Percentiles rank a stretch among this genome's conserved stretches.
Evolutionary conservation across 1,284 basidiomycete genomes (phyloP).

Genomic region (Rhizopogon hawkerae): DNA sequence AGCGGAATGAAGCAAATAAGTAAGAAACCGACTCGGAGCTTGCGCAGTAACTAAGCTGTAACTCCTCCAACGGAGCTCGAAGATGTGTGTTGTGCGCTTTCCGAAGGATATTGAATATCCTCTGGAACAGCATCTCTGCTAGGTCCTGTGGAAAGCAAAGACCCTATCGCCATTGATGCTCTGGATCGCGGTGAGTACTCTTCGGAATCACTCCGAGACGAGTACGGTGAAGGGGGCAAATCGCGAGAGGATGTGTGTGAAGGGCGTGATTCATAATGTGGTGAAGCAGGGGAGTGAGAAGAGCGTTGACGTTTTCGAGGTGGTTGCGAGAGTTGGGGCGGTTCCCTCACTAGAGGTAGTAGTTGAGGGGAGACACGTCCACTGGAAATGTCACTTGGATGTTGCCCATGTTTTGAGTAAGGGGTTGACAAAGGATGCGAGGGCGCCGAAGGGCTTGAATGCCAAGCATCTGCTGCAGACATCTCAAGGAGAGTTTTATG

Average conservation of each 20-base stretch:
- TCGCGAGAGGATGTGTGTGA: conserved; percentile 25
- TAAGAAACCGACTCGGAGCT: not conserved
- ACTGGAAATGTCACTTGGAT: conserved; percentile 12
- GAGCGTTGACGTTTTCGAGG: conserved; percentile 41
- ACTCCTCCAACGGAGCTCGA: not conserved
- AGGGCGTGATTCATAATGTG: conserved; percentile 20
- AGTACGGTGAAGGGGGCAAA: conserved; percentile 28
- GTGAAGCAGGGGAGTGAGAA: conserved; percentile 27
- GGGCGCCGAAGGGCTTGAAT: conserved; percentile 11
- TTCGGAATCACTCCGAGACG: conserved; percentile 29
- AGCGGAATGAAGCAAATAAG: conserved; percentile 1
- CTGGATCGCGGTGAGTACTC: conserved; percentile 28
- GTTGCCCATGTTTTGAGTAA: conserved; percentile 16
- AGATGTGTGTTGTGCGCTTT: conserved; percentile 12
- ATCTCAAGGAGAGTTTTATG: conserved; percentile 64
- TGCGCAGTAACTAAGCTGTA: not conserved
- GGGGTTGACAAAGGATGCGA: conserved; percentile 15
- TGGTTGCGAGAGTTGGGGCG: conserved; percentile 18
- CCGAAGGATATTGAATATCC: conserved; percentile 19
- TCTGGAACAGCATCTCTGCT: conserved; percentile 20
- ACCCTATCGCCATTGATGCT: conserved; percentile 28
- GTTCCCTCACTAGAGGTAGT: conserved; percentile 17
- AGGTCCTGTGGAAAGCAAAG: conserved; percentile 24
- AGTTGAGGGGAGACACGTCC: conserved; percentile 12
- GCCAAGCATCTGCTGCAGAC: conserved; percentile 32